Percentiles rank a stretch among this genome's conserved stretches.
These are phyloP conservation scores for Irineochytrium annulatum DNA, from an alignment of 192 early-diverging fungal genomes.

Conservation along the genomic window DNA sequence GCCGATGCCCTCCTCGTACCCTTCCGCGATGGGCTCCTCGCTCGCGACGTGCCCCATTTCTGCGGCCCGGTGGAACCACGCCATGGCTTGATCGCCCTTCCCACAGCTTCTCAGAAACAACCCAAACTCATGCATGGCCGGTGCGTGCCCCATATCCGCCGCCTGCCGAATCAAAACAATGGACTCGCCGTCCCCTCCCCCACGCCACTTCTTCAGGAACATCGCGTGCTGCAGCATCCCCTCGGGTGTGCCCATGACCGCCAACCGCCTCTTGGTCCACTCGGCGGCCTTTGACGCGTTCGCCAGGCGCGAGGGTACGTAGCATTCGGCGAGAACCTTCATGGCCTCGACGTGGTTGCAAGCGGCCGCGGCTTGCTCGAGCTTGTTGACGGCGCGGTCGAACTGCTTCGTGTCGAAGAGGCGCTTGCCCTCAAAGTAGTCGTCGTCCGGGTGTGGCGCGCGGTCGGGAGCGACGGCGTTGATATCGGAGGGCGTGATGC, in stretches of 20 bases:
- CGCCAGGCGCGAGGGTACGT: slow-evolving; percentile 6
- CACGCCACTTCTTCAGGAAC: slow-evolving; percentile 5
- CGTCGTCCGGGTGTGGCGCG: not conserved
- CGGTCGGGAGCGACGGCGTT: not conserved
- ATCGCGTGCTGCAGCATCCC: slow-evolving; percentile 23
- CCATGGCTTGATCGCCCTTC: slow-evolving; percentile 26
- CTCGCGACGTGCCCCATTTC: slow-evolving; percentile 11
- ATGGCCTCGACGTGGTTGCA: slow-evolving; percentile 22
- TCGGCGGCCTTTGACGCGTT: slow-evolving; percentile 22
- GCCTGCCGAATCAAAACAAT: slow-evolving; percentile 23
- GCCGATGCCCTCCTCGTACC: slow-evolving; percentile 21
- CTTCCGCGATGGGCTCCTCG: slow-evolving; percentile 25
- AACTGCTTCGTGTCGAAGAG: slow-evolving; percentile 4
- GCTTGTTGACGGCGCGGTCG: slow-evolving; percentile 4
- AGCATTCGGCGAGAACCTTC: slow-evolving; percentile 9
- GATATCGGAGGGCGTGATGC: not conserved
- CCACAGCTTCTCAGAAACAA: slow-evolving; percentile 18
- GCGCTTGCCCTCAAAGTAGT: not conserved
- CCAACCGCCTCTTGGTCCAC: slow-evolving; percentile 8
- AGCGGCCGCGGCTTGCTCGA: slow-evolving; percentile 13
- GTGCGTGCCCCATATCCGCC: slow-evolving; percentile 18
- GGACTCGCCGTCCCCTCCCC: slow-evolving; percentile 11
- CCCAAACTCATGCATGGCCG: slow-evolving; percentile 24
- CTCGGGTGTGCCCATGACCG: slow-evolving; percentile 5
- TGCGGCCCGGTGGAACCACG: slow-evolving; percentile 20